Percentiles rank a stretch among this genome's conserved stretches.
Conservation (phyloP, 108 stramenopile species). For the Aureococcus anophagefferens region DNA sequence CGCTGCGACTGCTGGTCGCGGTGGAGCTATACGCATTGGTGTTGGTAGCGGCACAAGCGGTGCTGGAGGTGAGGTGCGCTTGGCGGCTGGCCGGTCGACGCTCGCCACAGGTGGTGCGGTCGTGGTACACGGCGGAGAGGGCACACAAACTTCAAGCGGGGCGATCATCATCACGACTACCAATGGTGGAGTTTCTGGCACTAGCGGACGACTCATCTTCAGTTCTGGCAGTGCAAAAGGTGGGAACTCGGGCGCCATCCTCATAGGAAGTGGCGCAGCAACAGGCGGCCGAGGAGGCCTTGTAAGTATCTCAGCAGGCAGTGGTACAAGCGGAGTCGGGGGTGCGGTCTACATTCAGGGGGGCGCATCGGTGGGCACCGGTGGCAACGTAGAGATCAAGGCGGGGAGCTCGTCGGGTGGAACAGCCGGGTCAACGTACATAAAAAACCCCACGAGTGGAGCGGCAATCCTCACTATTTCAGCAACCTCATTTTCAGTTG, state of each 20-base stretch:
- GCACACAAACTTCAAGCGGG: background rate
- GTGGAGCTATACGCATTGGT: background rate
- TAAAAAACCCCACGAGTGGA: background rate
- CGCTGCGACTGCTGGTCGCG: background rate
- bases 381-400: background rate
- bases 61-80: background rate
- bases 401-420: background rate
- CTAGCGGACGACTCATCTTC: background rate
- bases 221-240: background rate
- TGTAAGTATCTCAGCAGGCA: background rate
- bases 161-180: background rate
- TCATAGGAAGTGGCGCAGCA: background rate
- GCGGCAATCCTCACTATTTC: background rate
- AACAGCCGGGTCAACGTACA: background rate
- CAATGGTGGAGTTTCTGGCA: background rate
- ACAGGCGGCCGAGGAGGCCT: background rate
- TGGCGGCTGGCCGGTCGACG: background rate
- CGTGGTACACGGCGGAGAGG: background rate
- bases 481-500: background rate
- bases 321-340: background rate
- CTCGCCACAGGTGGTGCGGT: background rate
- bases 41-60: conserved; percentile 1
- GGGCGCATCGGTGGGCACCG: background rate
- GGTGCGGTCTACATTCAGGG: background rate
- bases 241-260: background rate